Conservation (phyloP, 2,329 filamentous ascomycete genomes). For the Colletotrichum musicola region DNA sequence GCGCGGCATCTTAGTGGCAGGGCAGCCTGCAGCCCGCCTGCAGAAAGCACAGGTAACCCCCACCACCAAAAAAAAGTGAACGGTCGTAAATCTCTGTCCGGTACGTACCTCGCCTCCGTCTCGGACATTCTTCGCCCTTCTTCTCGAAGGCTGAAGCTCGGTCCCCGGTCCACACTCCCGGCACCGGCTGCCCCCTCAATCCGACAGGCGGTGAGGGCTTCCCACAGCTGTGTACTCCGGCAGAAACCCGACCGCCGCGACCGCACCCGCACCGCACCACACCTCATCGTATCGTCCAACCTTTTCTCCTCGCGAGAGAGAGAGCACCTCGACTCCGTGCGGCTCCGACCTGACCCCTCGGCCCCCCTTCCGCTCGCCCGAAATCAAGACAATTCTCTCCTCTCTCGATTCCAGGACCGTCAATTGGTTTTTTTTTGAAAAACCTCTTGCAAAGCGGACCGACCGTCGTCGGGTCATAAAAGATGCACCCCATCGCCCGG, state of each 20-base stretch:
- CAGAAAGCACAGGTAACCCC: too few species aligned
- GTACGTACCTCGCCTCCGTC: conserved; percentile 10
- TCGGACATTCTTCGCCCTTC: conserved; percentile 21
- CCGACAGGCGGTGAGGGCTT: conserved; percentile 24
- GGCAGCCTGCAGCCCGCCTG: too few species aligned
- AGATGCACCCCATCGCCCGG: conserved; percentile 35
- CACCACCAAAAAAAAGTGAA: too few species aligned
- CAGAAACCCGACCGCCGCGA: conserved; percentile 22
- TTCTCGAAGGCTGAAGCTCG: not conserved
- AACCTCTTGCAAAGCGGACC: not conserved
- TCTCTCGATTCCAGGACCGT: not conserved
- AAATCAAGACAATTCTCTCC: not conserved
- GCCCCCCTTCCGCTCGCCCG: not conserved
- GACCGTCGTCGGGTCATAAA: not conserved
- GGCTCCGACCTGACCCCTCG: conserved; percentile 8
- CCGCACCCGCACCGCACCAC: not conserved
- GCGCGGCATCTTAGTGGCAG: too few species aligned
- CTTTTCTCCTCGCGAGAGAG: not conserved
- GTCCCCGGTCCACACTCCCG: not conserved
- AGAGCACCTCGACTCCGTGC: conserved; percentile 1
- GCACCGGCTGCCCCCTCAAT: conserved; percentile 21
- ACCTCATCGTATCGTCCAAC: conserved; percentile 10
- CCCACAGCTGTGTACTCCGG: conserved; percentile 18
- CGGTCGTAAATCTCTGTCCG: conserved; percentile 10
- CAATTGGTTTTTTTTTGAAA: conserved; percentile 6